Conservation (phyloP, 495 filamentous ascomycete genomes). For the Alectoria sarmentosa region DNA sequence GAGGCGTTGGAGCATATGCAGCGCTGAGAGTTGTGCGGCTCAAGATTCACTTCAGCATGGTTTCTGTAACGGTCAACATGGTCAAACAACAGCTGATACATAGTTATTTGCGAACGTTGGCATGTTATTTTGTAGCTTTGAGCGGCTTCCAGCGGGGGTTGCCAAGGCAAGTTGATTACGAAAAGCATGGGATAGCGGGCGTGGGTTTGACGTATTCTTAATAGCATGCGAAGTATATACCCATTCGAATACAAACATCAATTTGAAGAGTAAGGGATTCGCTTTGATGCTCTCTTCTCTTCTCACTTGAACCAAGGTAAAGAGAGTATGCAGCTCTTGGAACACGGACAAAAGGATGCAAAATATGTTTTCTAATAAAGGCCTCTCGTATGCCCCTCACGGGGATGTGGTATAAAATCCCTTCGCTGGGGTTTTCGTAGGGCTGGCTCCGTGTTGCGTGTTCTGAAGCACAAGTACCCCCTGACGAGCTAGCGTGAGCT, state of each 20-base stretch:
- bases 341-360: too few species aligned
- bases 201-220: not conserved
- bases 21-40: not conserved
- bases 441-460: too few species aligned
- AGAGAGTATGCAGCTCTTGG: too few species aligned
- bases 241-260: not conserved
- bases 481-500: too few species aligned
- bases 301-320: too few species aligned
- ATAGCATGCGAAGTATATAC: not conserved
- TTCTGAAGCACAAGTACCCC: too few species aligned
- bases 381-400: too few species aligned
- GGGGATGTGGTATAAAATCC: too few species aligned
- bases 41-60: not conserved
- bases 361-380: too few species aligned
- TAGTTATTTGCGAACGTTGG: not conserved
- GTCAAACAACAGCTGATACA: not conserved
- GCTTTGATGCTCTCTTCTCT: too few species aligned
- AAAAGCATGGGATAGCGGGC: not conserved
- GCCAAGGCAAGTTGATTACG: not conserved
- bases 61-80: not conserved
- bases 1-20: slow-evolving; percentile 21
- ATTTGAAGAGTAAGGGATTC: not conserved
- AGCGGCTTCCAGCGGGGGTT: not conserved
- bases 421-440: too few species aligned
- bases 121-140: not conserved